These are phyloP conservation scores for Spencermartinsiella europaea DNA, from an alignment of 805 yeast species.

Conservation along the genomic window DNA sequence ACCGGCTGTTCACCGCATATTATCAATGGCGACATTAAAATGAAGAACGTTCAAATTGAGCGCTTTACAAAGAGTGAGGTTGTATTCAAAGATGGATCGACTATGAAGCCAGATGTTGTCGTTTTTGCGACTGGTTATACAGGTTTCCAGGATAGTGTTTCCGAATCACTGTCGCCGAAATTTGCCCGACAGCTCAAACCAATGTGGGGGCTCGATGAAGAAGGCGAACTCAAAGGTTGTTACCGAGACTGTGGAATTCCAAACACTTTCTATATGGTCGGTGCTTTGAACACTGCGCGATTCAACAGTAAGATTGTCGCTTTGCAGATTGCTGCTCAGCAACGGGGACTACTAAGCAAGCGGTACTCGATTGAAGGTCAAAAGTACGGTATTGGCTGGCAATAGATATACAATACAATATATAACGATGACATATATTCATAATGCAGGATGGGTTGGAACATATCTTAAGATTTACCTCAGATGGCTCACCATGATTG, in stretches of 20 bases:
- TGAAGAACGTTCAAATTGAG: slow-evolving; percentile 36
- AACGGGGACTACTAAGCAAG: slow-evolving; percentile 13
- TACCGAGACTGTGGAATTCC: slow-evolving; percentile 40
- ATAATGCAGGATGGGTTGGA: too few relatives aligned
- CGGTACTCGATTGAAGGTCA: slow-evolving; percentile 20
- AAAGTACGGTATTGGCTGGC: too few relatives aligned
- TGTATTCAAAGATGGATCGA: slow-evolving; percentile 36
- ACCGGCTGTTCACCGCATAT: slow-evolving; percentile 41
- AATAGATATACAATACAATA: too few relatives aligned
- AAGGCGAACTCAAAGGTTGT: slow-evolving; percentile 39
- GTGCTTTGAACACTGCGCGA: slow-evolving; percentile 38
- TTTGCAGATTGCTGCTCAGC: slow-evolving; percentile 36
- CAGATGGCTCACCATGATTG: too few relatives aligned
- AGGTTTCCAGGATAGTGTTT: slow-evolving; percentile 40
- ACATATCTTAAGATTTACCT: too few relatives aligned
- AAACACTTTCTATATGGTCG: slow-evolving; percentile 41
- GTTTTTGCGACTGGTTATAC: slow-evolving; percentile 45
- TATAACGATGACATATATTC: too few relatives aligned
- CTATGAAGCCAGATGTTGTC: slow-evolving; percentile 35
- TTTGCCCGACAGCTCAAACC: slow-evolving; percentile 33
- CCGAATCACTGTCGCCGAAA: slow-evolving; percentile 35
- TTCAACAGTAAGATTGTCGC: slow-evolving; percentile 38
- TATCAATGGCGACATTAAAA: slow-evolving; percentile 36
- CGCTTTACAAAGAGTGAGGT: slow-evolving; percentile 37
- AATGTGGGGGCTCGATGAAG: slow-evolving; percentile 42